phyloP scores from a whole-genome alignment of 768 basidiomycete genomes.

The Collybiopsis luxurians region DNA sequence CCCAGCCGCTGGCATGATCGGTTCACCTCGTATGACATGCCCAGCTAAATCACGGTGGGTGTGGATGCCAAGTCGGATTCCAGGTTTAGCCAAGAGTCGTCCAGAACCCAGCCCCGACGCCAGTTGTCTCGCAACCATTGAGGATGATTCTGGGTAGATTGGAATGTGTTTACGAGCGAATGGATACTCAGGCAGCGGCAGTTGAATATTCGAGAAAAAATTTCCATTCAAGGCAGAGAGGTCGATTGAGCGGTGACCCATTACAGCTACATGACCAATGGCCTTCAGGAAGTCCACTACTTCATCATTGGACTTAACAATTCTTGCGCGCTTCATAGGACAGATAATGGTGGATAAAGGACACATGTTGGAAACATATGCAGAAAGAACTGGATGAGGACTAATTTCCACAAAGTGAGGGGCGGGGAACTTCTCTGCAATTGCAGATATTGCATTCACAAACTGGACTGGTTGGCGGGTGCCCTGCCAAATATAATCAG shows the following conservation, averaged over 20 bases:
- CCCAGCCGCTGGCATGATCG: conserved; percentile 41
- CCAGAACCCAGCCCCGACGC: conserved; percentile 22
- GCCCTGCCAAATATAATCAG: conserved; percentile 41
- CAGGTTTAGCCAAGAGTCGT: conserved; percentile 7
- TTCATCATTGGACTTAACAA: conserved; percentile 18
- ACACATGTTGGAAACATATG: conserved; percentile 25
- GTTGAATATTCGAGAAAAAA: too few relatives aligned
- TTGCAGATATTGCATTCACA: conserved; percentile 23
- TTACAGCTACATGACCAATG: conserved; percentile 24
- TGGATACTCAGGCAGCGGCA: conserved; percentile 26
- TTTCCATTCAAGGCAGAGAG: conserved; percentile 26
- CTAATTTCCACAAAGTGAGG: conserved; percentile 34
- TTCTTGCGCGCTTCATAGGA: conserved; percentile 24
- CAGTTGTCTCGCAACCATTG: conserved; percentile 15
- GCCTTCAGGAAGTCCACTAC: conserved; percentile 18
- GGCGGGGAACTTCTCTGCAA: conserved; percentile 14
- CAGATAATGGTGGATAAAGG: conserved; percentile 17
- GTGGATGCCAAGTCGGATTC: conserved; percentile 5
- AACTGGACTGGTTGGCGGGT: conserved; percentile 36
- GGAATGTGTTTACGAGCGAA: conserved; percentile 26
- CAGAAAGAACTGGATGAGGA: conserved; percentile 36
- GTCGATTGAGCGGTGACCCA: conserved; percentile 29
- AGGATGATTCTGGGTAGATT: conserved; percentile 14
- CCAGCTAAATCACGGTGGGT: conserved; percentile 36
- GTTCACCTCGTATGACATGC: conserved; percentile 37